These are phyloP conservation scores for Penicillium antarcticum DNA, from an alignment of 495 filamentous ascomycete genomes.

Conservation along the genomic window DNA sequence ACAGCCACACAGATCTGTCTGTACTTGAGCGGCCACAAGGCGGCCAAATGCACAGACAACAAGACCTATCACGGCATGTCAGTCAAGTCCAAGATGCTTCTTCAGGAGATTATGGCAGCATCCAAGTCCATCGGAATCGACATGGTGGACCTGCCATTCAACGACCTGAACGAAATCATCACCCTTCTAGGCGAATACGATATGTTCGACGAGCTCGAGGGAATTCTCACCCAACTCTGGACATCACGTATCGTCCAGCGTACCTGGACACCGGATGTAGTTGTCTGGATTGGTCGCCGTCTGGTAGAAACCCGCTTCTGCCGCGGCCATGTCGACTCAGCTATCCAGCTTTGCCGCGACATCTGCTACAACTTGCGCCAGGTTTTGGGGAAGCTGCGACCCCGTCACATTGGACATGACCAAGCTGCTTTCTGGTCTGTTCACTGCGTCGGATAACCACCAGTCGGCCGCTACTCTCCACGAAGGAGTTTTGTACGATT, in stretches of 20 bases:
- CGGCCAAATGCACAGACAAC: slow-evolving; percentile 35
- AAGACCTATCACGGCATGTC: slow-evolving; percentile 46
- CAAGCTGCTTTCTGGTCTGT: slow-evolving; percentile 53
- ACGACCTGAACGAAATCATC: slow-evolving; percentile 52
- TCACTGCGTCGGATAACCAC: slow-evolving; percentile 46
- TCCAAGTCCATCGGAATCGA: slow-evolving; percentile 49
- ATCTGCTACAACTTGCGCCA: slow-evolving; percentile 64
- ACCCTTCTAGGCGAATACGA: slow-evolving; percentile 56
- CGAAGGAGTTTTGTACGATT: slow-evolving; percentile 49
- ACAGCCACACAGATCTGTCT: slow-evolving; percentile 55
- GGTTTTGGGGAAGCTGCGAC: slow-evolving; percentile 54
- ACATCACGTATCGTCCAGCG: slow-evolving; percentile 57
- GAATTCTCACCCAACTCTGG: slow-evolving; percentile 57
- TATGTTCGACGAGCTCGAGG: slow-evolving; percentile 58
- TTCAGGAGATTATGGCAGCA: slow-evolving; percentile 47
- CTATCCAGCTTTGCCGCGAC: slow-evolving; percentile 55
- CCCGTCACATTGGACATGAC: slow-evolving; percentile 52
- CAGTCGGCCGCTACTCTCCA: slow-evolving; percentile 52
- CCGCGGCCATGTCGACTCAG: slow-evolving; percentile 36
- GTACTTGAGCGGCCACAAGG: slow-evolving; percentile 49
- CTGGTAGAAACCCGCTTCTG: slow-evolving; percentile 57
- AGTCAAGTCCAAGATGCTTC: slow-evolving; percentile 50
- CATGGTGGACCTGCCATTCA: slow-evolving; percentile 49
- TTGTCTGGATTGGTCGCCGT: slow-evolving; percentile 55
- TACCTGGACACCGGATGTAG: slow-evolving; percentile 50